Evolutionary conservation across 129 eudicot genomes (phyloP), one percentile per base, ranked within the genome.

Genomic region (Cynara cardunculus): DNA sequence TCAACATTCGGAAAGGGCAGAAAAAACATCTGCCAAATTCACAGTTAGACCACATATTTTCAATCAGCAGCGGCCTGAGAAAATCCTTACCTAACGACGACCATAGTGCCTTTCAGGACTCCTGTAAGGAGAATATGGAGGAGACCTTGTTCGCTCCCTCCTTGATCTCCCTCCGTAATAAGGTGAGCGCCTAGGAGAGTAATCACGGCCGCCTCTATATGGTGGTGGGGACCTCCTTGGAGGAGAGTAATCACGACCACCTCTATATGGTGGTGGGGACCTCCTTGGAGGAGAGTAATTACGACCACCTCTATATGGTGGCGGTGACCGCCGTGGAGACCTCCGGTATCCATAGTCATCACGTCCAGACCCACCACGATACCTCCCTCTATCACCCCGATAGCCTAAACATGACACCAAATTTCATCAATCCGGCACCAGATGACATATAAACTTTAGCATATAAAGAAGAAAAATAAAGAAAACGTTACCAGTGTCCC

Each of bases 321-420:
- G 88, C 4, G 88, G 94, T 0, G 98, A 89, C 59, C 90, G 88
- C 84, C 97, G 85, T 41, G 97, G 94, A 27, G 97, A 95, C 84
- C 99, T 89, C 46, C 97, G 81, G 82, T 91, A 84, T 24, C 92
- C 98, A 79, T 88, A 89, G 78, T 93, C 99, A 71, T 93, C 97
- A 67, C 93, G 97, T n/a, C 96, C 80, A 28, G 90, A 88, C 4
- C 91, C 91, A 73, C 97, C 97, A 79, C 93, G 96, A 78, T 90
- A 81, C 74, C 93, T 88, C 30, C 93, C 94, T 28, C 90, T 86
- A 72, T 84, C 87, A 19, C 85, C 88, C 31, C 98, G 97, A 82
- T 81, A 86, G 32, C 96, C 99, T 95, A 75, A 26, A 82, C 81
- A 70, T 2, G 13, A 86, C 27, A 21, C 25, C 61, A 76, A 78